These are phyloP conservation scores for Xanthoconium stramineum DNA, from an alignment of 768 basidiomycete species.

Conservation along the genomic window DNA sequence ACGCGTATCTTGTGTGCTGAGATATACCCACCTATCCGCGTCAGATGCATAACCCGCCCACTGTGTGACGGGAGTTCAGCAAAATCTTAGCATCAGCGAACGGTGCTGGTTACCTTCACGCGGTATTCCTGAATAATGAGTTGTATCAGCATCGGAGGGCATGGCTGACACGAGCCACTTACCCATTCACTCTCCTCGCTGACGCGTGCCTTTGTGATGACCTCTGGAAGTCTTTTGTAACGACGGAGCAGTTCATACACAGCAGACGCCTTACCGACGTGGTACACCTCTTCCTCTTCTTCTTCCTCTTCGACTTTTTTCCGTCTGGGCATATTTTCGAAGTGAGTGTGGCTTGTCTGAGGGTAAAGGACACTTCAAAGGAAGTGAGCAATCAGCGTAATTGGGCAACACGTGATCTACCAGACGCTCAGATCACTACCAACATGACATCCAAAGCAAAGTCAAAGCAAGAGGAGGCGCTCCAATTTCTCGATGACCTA, in stretches of 20 bases:
- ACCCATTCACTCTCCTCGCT: conserved; percentile 51
- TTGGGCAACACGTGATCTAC: conserved; percentile 15
- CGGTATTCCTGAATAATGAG: conserved; percentile 49
- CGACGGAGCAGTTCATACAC: not conserved
- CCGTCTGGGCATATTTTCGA: conserved; percentile 21
- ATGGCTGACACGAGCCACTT: conserved; percentile 16
- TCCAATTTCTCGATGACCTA: conserved; percentile 91
- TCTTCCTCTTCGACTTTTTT: conserved; percentile 32
- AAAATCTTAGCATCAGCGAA: not conserved
- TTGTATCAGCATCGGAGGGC: not conserved
- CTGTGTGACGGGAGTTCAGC: conserved; percentile 33
- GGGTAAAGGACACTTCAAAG: not conserved
- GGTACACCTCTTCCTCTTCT: conserved; percentile 39
- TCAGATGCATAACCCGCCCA: conserved; percentile 64
- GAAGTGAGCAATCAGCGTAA: not conserved
- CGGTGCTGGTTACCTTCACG: conserved; percentile 53
- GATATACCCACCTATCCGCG: conserved; percentile 48
- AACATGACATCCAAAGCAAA: conserved; percentile 50
- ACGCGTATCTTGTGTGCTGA: not conserved
- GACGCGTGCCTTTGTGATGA: conserved; percentile 58
- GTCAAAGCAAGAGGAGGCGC: conserved; percentile 84
- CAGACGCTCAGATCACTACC: not conserved
- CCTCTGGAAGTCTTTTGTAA: conserved; percentile 40
- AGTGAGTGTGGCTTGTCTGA: not conserved
- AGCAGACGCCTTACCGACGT: conserved; percentile 41